Conservation (phyloP, 139 green algal genomes). For the Chlorella vulgaris region DNA sequence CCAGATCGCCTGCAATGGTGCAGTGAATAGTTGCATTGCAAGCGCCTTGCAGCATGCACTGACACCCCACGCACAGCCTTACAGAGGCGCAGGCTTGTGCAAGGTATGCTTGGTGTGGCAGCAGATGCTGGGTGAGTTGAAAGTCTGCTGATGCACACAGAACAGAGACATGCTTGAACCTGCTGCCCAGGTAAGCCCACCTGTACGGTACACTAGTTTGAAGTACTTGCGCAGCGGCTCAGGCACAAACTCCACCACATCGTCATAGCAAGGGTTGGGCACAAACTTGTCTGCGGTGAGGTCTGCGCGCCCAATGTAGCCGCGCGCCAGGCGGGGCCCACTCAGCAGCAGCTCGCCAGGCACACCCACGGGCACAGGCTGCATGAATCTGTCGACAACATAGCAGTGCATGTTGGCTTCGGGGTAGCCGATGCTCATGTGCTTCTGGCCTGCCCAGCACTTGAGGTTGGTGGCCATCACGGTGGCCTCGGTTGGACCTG, state of each 20-base stretch:
- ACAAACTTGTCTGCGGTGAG: slow-evolving; percentile 56
- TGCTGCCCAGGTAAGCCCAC: too few species aligned
- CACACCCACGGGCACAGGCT: slow-evolving; percentile 24
- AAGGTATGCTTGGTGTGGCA: too few species aligned
- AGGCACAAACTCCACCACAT: neutral
- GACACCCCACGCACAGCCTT: neutral
- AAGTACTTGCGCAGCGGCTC: slow-evolving; percentile 27
- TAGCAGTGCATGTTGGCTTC: neutral
- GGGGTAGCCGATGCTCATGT: neutral
- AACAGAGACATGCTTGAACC: too few species aligned
- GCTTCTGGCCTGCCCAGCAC: neutral
- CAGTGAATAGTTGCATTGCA: too few species aligned
- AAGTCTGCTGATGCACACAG: too few species aligned
- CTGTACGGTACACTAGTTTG: slow-evolving; percentile 37
- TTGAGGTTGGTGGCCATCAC: neutral
- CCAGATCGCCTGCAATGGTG: slow-evolving; percentile 55
- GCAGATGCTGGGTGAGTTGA: too few species aligned
- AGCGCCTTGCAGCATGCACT: neutral
- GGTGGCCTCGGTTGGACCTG: neutral
- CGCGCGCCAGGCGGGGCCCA: slow-evolving; percentile 45
- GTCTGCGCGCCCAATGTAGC: slow-evolving; percentile 46
- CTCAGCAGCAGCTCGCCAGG: slow-evolving; percentile 61
- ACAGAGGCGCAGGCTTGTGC: too few species aligned
- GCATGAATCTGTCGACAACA: neutral
- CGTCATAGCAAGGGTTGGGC: slow-evolving; percentile 48